Conservation (phyloP, 2,329 filamentous ascomycete species). For the Fusarium scirpi region DNA sequence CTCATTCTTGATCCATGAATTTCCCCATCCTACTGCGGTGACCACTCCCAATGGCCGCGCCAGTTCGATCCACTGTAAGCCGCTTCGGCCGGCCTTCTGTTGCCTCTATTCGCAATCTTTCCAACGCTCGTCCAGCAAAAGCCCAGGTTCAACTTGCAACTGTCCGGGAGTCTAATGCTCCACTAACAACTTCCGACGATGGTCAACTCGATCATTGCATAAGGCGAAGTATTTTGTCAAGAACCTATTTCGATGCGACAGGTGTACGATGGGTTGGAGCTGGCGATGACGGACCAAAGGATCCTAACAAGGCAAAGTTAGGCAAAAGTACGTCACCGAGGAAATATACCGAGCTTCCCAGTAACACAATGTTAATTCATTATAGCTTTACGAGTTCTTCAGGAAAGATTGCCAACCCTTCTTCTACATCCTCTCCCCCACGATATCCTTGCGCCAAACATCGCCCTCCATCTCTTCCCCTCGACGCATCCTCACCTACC, state of each 20-base stretch:
- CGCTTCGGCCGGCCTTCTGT: constrained; percentile 42
- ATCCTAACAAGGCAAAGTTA: constrained; percentile 72
- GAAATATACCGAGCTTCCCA: neutral
- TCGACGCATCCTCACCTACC: constrained; percentile 89
- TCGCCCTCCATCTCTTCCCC: constrained; percentile 77
- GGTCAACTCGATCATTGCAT: constrained; percentile 14
- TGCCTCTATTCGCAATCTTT: constrained; percentile 45
- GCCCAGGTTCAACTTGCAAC: constrained; percentile 47
- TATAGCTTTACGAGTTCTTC: constrained; percentile 72
- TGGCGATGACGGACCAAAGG: constrained; percentile 54
- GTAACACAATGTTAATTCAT: neutral
- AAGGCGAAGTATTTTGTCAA: constrained; percentile 36
- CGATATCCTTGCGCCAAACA: constrained; percentile 80
- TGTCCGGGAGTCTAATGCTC: constrained; percentile 16
- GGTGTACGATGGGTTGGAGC: constrained; percentile 46
- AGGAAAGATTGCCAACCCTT: constrained; percentile 74
- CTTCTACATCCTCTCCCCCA: constrained; percentile 76
- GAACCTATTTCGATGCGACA: constrained; percentile 51
- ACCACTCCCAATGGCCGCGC: constrained; percentile 52
- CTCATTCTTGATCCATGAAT: constrained; percentile 39
- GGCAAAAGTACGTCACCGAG: constrained; percentile 66
- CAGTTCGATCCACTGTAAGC: constrained; percentile 47
- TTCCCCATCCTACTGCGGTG: constrained; percentile 40
- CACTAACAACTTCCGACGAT: constrained; percentile 13
- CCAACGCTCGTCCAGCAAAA: constrained; percentile 49